Percentiles rank a stretch among this genome's conserved stretches.
Evolutionary conservation across 345 rosid species (phyloP).

Genomic region (Mallotus nudiflorus): DNA sequence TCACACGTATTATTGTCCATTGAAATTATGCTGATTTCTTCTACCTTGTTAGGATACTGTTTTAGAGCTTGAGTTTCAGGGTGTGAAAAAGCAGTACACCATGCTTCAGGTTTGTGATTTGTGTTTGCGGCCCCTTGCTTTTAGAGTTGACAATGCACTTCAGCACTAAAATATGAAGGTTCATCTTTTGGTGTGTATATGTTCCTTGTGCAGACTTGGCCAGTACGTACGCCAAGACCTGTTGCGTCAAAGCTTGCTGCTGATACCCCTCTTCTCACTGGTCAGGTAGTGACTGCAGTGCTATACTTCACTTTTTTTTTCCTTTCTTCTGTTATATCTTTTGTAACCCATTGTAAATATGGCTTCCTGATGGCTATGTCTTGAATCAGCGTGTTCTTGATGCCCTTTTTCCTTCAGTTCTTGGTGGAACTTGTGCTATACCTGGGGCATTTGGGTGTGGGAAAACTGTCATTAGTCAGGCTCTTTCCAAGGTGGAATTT

Average conservation of each 20-base stretch:
- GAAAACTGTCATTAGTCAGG: constrained; percentile 99
- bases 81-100: constrained; percentile 83
- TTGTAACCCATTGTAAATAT: neutral
- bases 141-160: neutral
- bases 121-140: neutral
- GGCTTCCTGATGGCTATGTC: constrained; percentile 30
- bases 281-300: constrained; percentile 59
- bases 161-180: neutral
- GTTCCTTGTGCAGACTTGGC: constrained; percentile 78
- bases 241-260: constrained; percentile 99
- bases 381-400: constrained; percentile 89
- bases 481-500: constrained; percentile 90
- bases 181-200: constrained; percentile 8
- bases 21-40: constrained; percentile 5
- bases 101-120: constrained; percentile 89
- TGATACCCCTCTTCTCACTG: constrained; percentile 95
- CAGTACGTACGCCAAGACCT: constrained; percentile 99
- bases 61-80: constrained; percentile 97
- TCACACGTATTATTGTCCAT: neutral
- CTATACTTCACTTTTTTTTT: neutral
- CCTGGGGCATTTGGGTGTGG: constrained; percentile 99
- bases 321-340: neutral
- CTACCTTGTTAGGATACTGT: constrained; percentile 72
- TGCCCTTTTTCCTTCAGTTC: constrained; percentile 99
- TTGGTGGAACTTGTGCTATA: constrained; percentile 99